These are phyloP conservation scores for Murraya koenigii DNA, from an alignment of 345 rosid genomes.

Conservation along the genomic window DNA sequence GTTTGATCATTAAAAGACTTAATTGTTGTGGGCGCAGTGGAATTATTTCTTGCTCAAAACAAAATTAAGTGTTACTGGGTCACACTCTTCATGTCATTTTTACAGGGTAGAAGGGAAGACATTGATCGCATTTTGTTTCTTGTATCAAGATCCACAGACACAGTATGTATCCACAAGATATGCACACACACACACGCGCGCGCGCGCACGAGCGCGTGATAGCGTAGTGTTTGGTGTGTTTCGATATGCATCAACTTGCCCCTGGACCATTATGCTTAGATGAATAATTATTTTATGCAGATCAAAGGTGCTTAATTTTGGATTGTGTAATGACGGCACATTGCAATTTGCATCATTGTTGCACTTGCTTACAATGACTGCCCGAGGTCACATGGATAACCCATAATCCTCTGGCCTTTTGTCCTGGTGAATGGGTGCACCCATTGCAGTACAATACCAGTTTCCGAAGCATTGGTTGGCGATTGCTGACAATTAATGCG, in stretches of 20 bases:
- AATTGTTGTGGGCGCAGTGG: background rate
- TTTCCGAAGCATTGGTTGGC: constrained; percentile 31
- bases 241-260: constrained; percentile 14
- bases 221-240: background rate
- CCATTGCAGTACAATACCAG: constrained; percentile 26
- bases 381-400: constrained; percentile 46
- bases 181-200: background rate
- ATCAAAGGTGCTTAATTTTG: constrained; percentile 25
- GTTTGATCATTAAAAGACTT: background rate
- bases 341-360: constrained; percentile 23
- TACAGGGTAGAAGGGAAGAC: background rate
- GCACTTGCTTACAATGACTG: constrained; percentile 26
- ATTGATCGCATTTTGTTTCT: background rate
- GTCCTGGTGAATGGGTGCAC: constrained; percentile 49
- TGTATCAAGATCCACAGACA: background rate
- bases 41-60: background rate
- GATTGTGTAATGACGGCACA: constrained; percentile 14
- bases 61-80: constrained; percentile 1
- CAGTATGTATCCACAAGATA: background rate
- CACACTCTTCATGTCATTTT: background rate
- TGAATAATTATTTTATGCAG: constrained; percentile 14
- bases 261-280: constrained; percentile 18
- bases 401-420: constrained; percentile 36
- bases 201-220: background rate
- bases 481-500: constrained; percentile 25